Conservation (phyloP, 2,329 filamentous ascomycete species). For the Plenodomus lindquistii region DNA sequence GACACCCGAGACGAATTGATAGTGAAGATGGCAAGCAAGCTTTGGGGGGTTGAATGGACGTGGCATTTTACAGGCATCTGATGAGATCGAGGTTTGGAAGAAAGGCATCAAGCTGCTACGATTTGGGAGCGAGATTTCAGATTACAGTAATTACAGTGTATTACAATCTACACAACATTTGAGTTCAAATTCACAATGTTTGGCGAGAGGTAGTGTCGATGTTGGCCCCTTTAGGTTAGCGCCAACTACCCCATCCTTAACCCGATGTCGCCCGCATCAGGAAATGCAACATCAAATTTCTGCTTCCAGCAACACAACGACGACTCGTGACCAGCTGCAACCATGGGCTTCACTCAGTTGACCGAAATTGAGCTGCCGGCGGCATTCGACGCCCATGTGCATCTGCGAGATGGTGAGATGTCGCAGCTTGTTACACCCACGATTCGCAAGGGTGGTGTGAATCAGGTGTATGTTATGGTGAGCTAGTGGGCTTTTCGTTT, state of each 20-base stretch:
- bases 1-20: conserved; percentile 7
- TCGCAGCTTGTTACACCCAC: conserved; percentile 55
- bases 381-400: conserved; percentile 57
- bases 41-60: too few species aligned
- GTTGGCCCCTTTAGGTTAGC: background rate
- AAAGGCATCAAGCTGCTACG: too few species aligned
- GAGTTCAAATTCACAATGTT: background rate
- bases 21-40: background rate
- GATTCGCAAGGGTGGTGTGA: conserved; percentile 56
- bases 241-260: background rate
- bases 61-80: too few species aligned
- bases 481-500: conserved; percentile 12
- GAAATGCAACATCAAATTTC: conserved; percentile 17
- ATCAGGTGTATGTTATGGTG: conserved; percentile 60
- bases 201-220: background rate
- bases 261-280: conserved; percentile 9
- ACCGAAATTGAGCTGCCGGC: conserved; percentile 52
- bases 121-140: background rate
- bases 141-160: background rate
- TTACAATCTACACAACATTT: background rate
- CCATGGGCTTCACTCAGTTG: conserved; percentile 47
- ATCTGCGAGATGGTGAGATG: conserved; percentile 58
- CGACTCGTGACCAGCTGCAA: background rate
- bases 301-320: conserved; percentile 1
- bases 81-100: too few species aligned